Evolutionary conservation across 768 basidiomycete species (phyloP), one percentile per base, ranked within the genome.

Genomic region (Lyophyllum semitale): DNA sequence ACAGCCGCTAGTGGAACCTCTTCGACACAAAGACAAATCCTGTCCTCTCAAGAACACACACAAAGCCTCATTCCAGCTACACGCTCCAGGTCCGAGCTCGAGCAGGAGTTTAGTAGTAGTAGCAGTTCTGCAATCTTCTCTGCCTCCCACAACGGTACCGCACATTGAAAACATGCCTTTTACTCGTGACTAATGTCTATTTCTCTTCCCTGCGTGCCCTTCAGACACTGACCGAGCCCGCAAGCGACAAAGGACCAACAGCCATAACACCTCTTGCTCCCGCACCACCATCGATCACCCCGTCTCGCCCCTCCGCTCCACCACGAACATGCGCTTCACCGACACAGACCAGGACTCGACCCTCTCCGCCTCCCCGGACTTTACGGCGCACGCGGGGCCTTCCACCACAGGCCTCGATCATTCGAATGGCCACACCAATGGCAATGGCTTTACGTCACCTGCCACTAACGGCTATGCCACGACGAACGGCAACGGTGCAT

Each of bases 181-280:
- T 22, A 30, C 46, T 53, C 55, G 41, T 60, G 50, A 55, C 60
- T 65, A 27, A 35, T 51, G 11, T 41, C 49, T 2, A 38, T 47
- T 15, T 46, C 23, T 44, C 41, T 41, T 60, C 54, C 27, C 7
- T 57, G 17, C 41, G 50, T 33, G 25, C 27, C 1, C 23, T 15
- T 35, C 26, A 58, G 60, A 61, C 51, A 37, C 43, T 59, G 59
- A 77, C 51, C 77, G 85, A 70, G 83, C 84, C 62, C 80, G 80
- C 73, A 89, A 89, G 78, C 80, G 88, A 78, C 86, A 86, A 77
- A 81, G 88, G 71, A 75, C 81, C 66, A 77, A 79, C 64, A 77
- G 64, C 61, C 67, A 68, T 56, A 69, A 63, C 61, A 66, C 65
- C 67, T 66, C 69, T 56, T 65, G 64, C 61, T 54, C 60, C 59